Conservation (phyloP, 1,139 yeast genomes). For the Hanseniaspora uvarum region DNA sequence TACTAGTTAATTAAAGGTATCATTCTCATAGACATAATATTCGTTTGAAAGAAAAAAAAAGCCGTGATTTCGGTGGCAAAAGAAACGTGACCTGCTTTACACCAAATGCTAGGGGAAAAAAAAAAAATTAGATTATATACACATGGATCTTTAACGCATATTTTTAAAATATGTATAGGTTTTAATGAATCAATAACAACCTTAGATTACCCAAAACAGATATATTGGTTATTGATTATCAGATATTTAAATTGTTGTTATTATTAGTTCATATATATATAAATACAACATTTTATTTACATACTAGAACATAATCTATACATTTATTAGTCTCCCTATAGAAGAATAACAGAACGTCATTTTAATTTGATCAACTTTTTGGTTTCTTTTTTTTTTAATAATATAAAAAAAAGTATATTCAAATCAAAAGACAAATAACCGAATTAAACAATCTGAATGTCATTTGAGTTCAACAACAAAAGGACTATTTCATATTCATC, state of each 20-base stretch:
- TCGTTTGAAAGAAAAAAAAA: no score
- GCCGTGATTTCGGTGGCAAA: slow-evolving; percentile 6
- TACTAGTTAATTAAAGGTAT: neutral
- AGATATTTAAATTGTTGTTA: no score
- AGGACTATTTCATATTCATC: neutral
- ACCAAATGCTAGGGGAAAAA: neutral
- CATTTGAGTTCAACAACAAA: slow-evolving; percentile 1
- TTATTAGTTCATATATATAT: no score
- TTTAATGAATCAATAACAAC: no score
- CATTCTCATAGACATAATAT: no score
- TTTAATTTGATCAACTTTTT: no score
- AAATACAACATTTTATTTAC: no score
- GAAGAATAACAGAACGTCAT: neutral
- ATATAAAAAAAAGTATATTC: neutral
- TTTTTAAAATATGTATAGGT: no score
- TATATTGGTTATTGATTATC: no score
- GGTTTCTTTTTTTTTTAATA: neutral
- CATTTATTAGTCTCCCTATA: no score
- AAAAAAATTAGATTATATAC: neutral
- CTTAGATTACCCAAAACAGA: no score
- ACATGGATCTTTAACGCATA: neutral
- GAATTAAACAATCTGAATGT: neutral
- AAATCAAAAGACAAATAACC: neutral
- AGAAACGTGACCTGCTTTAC: neutral
- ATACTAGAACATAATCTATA: neutral